Evolutionary conservation across 345 rosid genomes (phyloP).

Genomic region (Linum tenue): DNA sequence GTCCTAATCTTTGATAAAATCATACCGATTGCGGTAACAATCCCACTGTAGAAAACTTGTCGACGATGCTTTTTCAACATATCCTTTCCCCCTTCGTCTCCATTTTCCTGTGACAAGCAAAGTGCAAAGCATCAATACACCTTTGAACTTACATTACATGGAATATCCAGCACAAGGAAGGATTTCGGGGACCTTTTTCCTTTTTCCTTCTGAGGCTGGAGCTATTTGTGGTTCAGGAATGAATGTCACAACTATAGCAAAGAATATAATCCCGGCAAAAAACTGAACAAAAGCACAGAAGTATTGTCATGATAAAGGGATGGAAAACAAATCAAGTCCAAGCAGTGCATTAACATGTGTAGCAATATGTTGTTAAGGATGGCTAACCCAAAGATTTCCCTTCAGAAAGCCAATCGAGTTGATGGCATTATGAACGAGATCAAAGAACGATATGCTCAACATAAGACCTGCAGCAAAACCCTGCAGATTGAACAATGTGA

Average conservation of each 20-base stretch:
- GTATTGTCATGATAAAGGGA: conserved; percentile 15
- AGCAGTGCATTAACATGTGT: not conserved
- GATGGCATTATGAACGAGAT: conserved; percentile 93
- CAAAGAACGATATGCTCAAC: conserved; percentile 95
- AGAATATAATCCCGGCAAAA: conserved; percentile 87
- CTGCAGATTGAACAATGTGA: conserved; percentile 26
- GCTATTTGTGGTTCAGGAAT: conserved; percentile 80
- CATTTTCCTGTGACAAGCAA: conserved; percentile 46
- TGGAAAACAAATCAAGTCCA: conserved; percentile 6
- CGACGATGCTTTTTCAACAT: conserved; percentile 75
- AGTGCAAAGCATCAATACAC: conserved; percentile 10
- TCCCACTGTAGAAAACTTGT: conserved; percentile 85
- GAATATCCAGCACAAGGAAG: not conserved
- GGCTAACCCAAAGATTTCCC: conserved; percentile 90
- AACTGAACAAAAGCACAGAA: conserved; percentile 49
- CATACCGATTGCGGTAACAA: conserved; percentile 85
- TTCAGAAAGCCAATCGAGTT: conserved; percentile 92
- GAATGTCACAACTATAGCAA: conserved; percentile 65
- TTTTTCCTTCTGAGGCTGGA: conserved; percentile 50
- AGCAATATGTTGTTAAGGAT: conserved; percentile 12
- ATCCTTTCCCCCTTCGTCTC: conserved; percentile 76
- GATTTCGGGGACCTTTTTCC: conserved; percentile 52
- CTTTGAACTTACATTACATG: not conserved
- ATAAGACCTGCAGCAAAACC: conserved; percentile 98
- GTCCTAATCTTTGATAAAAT: no score